Percentiles rank a stretch among this genome's conserved stretches.
phyloP scores from a whole-genome alignment of 345 rosid genomes.

The Trapa bicornis region DNA sequence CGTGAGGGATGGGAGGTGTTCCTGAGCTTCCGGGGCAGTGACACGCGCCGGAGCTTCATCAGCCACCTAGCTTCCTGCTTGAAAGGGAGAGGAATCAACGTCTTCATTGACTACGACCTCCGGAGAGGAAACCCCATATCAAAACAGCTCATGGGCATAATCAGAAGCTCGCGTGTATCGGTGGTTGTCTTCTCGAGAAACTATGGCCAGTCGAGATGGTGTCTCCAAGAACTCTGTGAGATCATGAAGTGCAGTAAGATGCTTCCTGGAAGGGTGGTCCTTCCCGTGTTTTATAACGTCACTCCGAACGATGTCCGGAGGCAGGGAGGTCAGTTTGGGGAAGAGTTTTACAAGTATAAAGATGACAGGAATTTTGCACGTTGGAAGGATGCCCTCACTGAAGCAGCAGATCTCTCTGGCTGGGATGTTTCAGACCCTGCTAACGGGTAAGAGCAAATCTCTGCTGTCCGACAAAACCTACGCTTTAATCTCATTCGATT shows the following conservation, averaged over 20 bases:
- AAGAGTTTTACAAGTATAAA: not conserved
- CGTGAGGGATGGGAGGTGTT: not conserved
- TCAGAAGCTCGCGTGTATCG: not conserved
- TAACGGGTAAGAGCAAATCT: not conserved
- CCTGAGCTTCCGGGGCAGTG: slow-evolving; percentile 1
- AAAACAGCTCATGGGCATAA: not conserved
- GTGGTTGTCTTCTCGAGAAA: slow-evolving; percentile 4
- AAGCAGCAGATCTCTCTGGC: not conserved
- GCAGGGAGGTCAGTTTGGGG: not conserved
- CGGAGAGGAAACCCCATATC: not conserved
- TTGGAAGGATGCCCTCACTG: not conserved
- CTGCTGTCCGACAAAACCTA: no score
- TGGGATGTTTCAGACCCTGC: not conserved
- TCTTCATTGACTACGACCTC: not conserved
- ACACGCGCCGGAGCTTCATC: not conserved
- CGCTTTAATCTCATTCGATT: no score
- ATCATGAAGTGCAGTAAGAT: not conserved
- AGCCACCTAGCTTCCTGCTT: not conserved
- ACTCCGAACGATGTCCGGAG: not conserved
- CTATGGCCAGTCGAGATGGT: not conserved
- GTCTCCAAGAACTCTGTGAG: slow-evolving; percentile 4
- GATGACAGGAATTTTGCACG: not conserved
- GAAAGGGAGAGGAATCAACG: not conserved
- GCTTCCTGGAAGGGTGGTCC: not conserved
- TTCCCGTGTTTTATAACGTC: slow-evolving; percentile 3